Evolutionary conservation across 345 rosid species (phyloP), one percentile per base, ranked within the genome.

Genomic region (Salix caprea): DNA sequence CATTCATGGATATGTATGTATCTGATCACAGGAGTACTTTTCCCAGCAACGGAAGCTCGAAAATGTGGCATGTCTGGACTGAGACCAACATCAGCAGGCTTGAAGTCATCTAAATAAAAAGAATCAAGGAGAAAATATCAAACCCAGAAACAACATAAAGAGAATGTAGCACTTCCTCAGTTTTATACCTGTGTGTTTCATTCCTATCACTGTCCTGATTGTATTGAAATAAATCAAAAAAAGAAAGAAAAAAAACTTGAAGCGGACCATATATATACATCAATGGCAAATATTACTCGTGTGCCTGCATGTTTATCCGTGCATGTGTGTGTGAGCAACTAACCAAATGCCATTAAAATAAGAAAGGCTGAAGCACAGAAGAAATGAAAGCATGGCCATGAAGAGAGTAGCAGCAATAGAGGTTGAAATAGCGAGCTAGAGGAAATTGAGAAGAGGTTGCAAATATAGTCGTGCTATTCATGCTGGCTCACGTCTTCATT

Each of bases 1-100:
- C 96, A 88, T 58, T 86, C 86, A 77, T 87, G 70, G 75, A 96
- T 82, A 72, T 85, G 90, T 36, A 90, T 79, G 81, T 92, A 94
- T 40, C 89, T 85, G 71, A 96, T 88, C 15, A 82, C 56, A 12
- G 92, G 94, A 4, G 69, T 62, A 32, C 34, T 32, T 52, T 72
- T 66, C 3, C 64, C 77, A 2, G 56, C 50, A 28, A 7, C 7
- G 44, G 30, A 75, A 6, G 65, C 44, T 32, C 79, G 74, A 75
- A 89, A 89, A 74, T 74, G 81, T 18, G 90, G 85, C 94, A 88
- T 88, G 7, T 82, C 77, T 12, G 88, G 90, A 48, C 66, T 19
- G 74, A 96, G 85, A 64, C 86, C 93, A 75, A 94, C 85, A 84
- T 92, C 94, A 26, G 50, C 89, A 9, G 92, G 89, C 71, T 70